These are phyloP conservation scores for Cenchrus fungigraminus DNA, from an alignment of 176 grass and related monocot species.

Conservation along the genomic window DNA sequence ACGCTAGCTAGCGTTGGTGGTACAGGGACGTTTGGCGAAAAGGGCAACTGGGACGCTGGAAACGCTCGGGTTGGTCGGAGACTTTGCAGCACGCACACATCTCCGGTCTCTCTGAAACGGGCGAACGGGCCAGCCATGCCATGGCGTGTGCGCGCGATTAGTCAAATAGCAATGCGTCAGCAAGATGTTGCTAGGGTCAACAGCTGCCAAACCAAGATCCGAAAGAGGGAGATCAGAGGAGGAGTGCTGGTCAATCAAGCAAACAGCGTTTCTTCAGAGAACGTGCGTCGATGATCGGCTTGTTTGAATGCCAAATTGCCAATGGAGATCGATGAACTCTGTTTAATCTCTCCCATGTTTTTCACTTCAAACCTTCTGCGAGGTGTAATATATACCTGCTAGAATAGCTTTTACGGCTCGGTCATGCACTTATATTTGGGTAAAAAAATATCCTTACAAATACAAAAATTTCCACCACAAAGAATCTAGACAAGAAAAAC, in stretches of 20 bases:
- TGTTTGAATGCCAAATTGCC: background rate
- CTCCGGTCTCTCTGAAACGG: background rate
- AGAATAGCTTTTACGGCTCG: background rate
- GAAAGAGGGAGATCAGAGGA: background rate
- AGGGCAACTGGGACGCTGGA: background rate
- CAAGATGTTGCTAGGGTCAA: background rate
- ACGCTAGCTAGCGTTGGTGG: background rate
- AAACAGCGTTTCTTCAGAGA: background rate
- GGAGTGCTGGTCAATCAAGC: background rate
- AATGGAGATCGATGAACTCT: background rate
- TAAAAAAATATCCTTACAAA: background rate
- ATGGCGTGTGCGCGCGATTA: background rate
- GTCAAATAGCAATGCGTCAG: background rate
- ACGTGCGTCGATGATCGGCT: background rate
- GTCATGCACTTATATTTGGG: too few relatives aligned
- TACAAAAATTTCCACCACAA: background rate
- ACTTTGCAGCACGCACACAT: slow-evolving; percentile 10
- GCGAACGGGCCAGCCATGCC: background rate
- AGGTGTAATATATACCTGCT: background rate
- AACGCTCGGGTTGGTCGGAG: slow-evolving; percentile 1
- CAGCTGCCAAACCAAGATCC: slow-evolving; percentile 18
- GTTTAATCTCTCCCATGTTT: background rate
- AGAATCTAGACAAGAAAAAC: background rate
- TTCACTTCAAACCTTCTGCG: background rate
- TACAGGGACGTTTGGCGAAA: slow-evolving; percentile 4